Evolutionary conservation across 306 rosid genomes (phyloP).

Genomic region (Cucurbita pepo): DNA sequence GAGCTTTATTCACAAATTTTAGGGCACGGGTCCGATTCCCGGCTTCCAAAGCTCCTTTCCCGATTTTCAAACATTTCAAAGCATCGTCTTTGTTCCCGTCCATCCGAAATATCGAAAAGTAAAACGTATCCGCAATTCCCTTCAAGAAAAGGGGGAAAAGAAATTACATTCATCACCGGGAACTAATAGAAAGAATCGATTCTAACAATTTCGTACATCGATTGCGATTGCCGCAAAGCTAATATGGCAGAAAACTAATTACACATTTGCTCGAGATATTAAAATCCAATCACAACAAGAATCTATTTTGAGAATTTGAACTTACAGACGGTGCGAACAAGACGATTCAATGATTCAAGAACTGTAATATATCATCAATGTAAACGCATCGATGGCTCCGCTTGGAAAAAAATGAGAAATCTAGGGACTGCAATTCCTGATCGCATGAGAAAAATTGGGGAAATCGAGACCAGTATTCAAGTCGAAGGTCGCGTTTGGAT

Average conservation of each 20-base stretch:
- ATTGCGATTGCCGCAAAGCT: background rate
- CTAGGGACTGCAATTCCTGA: background rate
- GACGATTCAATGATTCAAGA: slow-evolving; percentile 5
- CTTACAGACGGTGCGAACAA: slow-evolving; percentile 27
- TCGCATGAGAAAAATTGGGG: background rate
- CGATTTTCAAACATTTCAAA: slow-evolving; percentile 58
- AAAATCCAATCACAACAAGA: background rate
- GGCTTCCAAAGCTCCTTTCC: slow-evolving; percentile 45
- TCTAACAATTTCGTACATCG: background rate
- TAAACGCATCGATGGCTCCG: background rate
- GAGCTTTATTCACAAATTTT: slow-evolving; percentile 67
- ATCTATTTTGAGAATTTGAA: slow-evolving; percentile 8
- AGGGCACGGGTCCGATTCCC: slow-evolving; percentile 70
- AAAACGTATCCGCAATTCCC: background rate
- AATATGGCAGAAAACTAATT: background rate
- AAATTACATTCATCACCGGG: background rate
- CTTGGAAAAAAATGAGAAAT: background rate
- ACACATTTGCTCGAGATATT: background rate
- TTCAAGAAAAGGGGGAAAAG: background rate
- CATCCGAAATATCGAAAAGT: slow-evolving; percentile 20
- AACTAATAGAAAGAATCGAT: background rate
- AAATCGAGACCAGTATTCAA: background rate
- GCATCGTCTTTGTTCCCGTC: slow-evolving; percentile 96
- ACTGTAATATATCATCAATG: background rate
- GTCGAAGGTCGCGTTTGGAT: background rate